A percentile compares a stretch with the other conserved stretches of the same genome.
Evolutionary conservation across 805 yeast genomes (phyloP).

Genomic region (Lipomyces starkeyi): DNA sequence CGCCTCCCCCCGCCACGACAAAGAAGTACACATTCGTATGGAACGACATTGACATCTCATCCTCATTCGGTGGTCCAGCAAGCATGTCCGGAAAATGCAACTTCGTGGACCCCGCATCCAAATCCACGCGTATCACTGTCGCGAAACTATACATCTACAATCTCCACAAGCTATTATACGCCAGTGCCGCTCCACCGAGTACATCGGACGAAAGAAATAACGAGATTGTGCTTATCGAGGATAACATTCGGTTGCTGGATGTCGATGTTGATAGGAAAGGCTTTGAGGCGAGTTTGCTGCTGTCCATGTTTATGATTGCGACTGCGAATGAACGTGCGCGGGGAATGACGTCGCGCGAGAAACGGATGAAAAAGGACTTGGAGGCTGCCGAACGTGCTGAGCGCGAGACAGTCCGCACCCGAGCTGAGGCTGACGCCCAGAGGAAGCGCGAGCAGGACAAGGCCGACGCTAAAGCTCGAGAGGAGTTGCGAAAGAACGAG

Average conservation of each 20-base stretch:
- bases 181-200: not conserved
- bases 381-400: not conserved
- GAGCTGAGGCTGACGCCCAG: not conserved
- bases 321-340: not conserved
- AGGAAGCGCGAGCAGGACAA: not conserved
- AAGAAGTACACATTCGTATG: not conserved
- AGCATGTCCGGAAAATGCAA: slow-evolving; percentile 3
- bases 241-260: slow-evolving; percentile 3
- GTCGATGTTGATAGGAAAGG: slow-evolving; percentile 2
- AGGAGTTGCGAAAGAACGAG: not conserved
- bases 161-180: not conserved
- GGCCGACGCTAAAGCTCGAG: not conserved
- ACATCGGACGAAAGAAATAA: not conserved
- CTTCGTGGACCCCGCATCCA: slow-evolving; percentile 1
- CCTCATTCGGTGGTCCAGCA: not conserved
- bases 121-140: not conserved
- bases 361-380: not conserved
- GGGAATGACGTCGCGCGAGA: not conserved
- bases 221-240: slow-evolving; percentile 7
- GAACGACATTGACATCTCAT: not conserved
- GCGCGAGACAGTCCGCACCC: not conserved
- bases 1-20: not conserved
- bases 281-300: not conserved
- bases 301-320: not conserved
- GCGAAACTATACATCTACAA: not conserved